phyloP scores from a whole-genome alignment of 192 early-diverging fungal genomes.

The Linnemannia hyalina region DNA sequence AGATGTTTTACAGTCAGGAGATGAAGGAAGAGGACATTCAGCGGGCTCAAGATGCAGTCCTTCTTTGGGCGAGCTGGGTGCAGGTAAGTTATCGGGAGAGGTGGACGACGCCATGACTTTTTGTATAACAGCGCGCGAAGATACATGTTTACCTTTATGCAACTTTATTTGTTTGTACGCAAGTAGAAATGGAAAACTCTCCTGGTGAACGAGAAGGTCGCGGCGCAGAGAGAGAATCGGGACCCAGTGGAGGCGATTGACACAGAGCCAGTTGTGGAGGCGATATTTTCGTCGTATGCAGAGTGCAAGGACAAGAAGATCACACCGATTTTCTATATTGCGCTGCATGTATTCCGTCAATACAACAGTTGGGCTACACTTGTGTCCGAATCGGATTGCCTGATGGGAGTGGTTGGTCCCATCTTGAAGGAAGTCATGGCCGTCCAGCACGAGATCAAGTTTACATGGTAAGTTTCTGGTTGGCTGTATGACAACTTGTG shows the following conservation, averaged over 20 bases:
- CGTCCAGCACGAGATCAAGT: no score
- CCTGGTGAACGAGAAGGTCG: slow-evolving; percentile 12
- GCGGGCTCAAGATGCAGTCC: slow-evolving; percentile 12
- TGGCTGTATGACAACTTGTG: no score
- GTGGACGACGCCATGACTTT: background rate
- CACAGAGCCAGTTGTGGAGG: slow-evolving; percentile 20
- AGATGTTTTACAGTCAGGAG: slow-evolving; percentile 15
- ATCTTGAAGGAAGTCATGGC: no score
- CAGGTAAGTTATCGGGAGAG: slow-evolving; percentile 16
- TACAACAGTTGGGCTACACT: no score
- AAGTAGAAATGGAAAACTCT: slow-evolving; percentile 16
- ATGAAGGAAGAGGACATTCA: slow-evolving; percentile 19
- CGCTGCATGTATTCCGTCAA: no score
- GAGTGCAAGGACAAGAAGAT: slow-evolving; percentile 36
- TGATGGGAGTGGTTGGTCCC: no score
- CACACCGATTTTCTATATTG: no score
- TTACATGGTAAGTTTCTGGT: no score
- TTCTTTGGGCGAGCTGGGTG: slow-evolving; percentile 18
- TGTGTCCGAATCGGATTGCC: no score
- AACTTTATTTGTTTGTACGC: background rate
- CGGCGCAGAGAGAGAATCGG: slow-evolving; percentile 11
- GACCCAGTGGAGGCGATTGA: slow-evolving; percentile 9
- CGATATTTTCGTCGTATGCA: slow-evolving; percentile 19
- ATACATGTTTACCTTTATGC: background rate
- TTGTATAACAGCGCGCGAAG: background rate